phyloP scores from a whole-genome alignment of 305 asterid genomes.

The Andrographis paniculata region DNA sequence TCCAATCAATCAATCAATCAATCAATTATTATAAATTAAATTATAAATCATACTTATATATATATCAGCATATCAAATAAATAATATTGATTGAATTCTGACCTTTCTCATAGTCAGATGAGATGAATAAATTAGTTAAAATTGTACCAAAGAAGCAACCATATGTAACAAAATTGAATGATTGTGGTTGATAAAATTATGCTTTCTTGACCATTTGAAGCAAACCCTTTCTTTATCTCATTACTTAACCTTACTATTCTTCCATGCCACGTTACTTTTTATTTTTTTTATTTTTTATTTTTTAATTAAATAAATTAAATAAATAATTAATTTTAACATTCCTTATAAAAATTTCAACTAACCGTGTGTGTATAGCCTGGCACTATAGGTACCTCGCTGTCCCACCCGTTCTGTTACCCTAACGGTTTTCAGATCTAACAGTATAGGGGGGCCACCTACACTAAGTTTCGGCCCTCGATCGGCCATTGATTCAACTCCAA shows the following conservation, averaged over 20 bases:
- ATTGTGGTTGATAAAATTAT: neutral
- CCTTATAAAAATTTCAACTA: constrained; percentile 14
- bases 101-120: too few relatives aligned
- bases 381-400: constrained; percentile 22
- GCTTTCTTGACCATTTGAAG: neutral
- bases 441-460: constrained; percentile 17
- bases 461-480: constrained; percentile 22
- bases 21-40: too few relatives aligned
- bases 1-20: too few relatives aligned
- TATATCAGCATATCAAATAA: too few relatives aligned
- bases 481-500: constrained; percentile 12
- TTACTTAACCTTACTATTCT: neutral
- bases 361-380: constrained; percentile 14
- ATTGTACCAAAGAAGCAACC: neutral
- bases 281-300: too few relatives aligned
- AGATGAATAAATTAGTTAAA: neutral
- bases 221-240: neutral
- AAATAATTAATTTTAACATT: too few relatives aligned
- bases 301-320: too few relatives aligned
- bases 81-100: too few relatives aligned
- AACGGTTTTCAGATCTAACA: constrained; percentile 31
- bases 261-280: neutral
- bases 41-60: too few relatives aligned
- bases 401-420: constrained; percentile 29
- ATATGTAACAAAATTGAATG: neutral